Evolutionary conservation across 2,329 filamentous ascomycete genomes (phyloP).

Genomic region (Macrophomina tecta): DNA sequence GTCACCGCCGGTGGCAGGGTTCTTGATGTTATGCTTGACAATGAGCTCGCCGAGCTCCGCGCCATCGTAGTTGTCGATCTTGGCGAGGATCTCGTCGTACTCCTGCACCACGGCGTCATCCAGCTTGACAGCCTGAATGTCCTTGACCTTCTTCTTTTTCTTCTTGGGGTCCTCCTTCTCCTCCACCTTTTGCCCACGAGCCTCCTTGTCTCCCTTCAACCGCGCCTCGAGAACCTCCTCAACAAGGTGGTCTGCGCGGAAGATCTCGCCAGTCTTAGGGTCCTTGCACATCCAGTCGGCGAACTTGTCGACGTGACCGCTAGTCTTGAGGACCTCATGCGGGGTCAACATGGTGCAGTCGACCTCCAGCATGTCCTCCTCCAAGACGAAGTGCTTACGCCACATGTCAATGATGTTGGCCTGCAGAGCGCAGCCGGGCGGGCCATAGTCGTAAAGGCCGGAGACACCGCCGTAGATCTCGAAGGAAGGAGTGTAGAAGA

Average conservation of each 20-base stretch:
- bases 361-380: constrained; percentile 92
- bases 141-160: constrained; percentile 83
- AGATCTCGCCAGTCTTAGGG: constrained; percentile 94
- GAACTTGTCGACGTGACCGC: constrained; percentile 95
- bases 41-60: constrained; percentile 86
- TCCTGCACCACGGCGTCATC: constrained; percentile 85
- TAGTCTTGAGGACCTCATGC: constrained; percentile 89
- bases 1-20: constrained; percentile 78
- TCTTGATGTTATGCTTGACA: constrained; percentile 87
- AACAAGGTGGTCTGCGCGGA: constrained; percentile 94
- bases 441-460: constrained; percentile 92
- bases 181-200: constrained; percentile 78
- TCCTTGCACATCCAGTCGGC: constrained; percentile 99
- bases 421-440: constrained; percentile 83
- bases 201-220: constrained; percentile 89
- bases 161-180: constrained; percentile 82
- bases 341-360: constrained; percentile 95
- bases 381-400: constrained; percentile 90
- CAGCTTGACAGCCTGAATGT: constrained; percentile 79
- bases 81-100: constrained; percentile 89
- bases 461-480: constrained; percentile 91
- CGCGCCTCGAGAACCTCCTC: constrained; percentile 89
- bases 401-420: constrained; percentile 87
- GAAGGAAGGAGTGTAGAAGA: constrained; percentile 92
- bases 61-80: constrained; percentile 94